A percentile compares a stretch with the other conserved stretches of the same genome.
phyloP scores from a whole-genome alignment of 352 stramenopile species.

The Pythium rhizo-oryzae region DNA sequence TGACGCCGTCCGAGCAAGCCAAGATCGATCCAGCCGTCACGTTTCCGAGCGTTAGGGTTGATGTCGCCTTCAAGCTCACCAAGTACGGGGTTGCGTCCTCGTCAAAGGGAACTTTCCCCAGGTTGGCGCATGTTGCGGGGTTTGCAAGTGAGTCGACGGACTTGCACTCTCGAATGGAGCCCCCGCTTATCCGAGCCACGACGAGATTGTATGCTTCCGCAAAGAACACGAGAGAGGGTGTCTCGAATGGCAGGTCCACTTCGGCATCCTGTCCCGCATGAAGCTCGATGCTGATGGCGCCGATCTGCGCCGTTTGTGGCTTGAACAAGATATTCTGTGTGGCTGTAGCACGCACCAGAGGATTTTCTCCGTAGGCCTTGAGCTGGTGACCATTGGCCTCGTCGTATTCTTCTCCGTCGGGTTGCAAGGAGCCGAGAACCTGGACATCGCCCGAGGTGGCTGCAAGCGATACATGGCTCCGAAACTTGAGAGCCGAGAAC shows the following conservation, averaged over 20 bases:
- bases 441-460: conserved; percentile 30
- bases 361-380: conserved; percentile 4
- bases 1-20: conserved; percentile 25
- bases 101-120: not conserved
- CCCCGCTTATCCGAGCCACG: conserved; percentile 21
- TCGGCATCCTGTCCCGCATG: conserved; percentile 22
- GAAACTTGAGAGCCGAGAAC: conserved; percentile 74
- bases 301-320: conserved; percentile 27
- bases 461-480: conserved; percentile 33
- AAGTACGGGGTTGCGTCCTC: conserved; percentile 20
- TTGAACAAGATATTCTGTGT: conserved; percentile 26
- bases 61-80: conserved; percentile 27
- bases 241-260: conserved; percentile 34
- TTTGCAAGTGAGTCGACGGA: conserved; percentile 19
- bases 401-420: conserved; percentile 19
- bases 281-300: conserved; percentile 23
- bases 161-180: conserved; percentile 28
- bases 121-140: conserved; percentile 2
- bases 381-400: not conserved
- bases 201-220: conserved; percentile 23
- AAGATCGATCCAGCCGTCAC: conserved; percentile 32
- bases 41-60: conserved; percentile 29
- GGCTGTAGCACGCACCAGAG: conserved; percentile 5
- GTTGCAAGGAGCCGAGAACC: conserved; percentile 28
- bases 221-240: conserved; percentile 21